Percentiles rank a stretch among this genome's conserved stretches.
Conservation (phyloP, 345 rosid genomes). For the Brassica cretica region DNA sequence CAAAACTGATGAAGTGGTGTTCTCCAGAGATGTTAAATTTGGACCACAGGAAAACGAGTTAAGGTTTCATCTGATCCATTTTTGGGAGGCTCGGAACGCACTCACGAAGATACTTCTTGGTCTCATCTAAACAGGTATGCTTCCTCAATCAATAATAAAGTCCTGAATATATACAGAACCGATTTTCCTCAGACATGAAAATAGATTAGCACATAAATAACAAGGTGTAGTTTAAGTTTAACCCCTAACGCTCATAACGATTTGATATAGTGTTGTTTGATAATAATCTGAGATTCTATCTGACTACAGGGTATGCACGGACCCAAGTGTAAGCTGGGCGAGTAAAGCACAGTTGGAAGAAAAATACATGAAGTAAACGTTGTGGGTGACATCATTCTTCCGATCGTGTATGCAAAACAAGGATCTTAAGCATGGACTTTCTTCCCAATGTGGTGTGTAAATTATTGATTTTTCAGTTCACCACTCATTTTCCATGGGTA, state of each 20-base stretch:
- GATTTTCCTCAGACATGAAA: background rate
- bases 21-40: background rate
- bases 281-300: conserved; percentile 1
- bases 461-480: no score
- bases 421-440: no score
- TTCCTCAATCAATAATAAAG: background rate
- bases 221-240: background rate
- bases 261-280: background rate
- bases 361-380: conserved; percentile 86
- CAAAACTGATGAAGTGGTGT: background rate
- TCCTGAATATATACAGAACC: conserved; percentile 2
- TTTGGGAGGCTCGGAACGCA: background rate
- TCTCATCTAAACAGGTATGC: conserved; percentile 82
- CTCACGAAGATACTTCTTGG: background rate
- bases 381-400: conserved; percentile 93
- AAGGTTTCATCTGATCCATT: background rate
- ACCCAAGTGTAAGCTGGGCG: conserved; percentile 83
- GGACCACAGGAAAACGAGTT: background rate
- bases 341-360: conserved; percentile 88
- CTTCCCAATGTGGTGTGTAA: no score
- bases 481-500: no score
- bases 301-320: conserved; percentile 96
- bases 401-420: conserved; percentile 36
- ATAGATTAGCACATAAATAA: conserved; percentile 2
- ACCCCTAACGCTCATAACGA: conserved; percentile 2